phyloP scores from a whole-genome alignment of 2,329 filamentous ascomycete species.

The Metarhizium robertsii region DNA sequence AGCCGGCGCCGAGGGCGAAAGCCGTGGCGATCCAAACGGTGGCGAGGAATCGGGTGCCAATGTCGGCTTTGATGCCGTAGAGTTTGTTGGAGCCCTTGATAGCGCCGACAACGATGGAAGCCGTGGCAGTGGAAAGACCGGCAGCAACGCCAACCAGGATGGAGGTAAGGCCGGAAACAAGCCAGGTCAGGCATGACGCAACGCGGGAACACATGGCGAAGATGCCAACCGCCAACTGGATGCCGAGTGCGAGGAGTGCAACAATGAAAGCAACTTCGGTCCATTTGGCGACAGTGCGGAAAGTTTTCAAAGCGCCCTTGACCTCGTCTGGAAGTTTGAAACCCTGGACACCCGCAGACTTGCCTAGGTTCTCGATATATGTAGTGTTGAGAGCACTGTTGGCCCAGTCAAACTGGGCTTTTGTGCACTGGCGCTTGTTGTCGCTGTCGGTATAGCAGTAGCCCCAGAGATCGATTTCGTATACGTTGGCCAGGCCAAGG shows the following conservation, averaged over 20 bases:
- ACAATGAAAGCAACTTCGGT: slow-evolving; percentile 75
- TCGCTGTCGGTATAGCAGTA: slow-evolving; percentile 63
- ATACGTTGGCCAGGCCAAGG: slow-evolving; percentile 62
- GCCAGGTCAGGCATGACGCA: slow-evolving; percentile 73
- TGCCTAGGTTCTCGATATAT: slow-evolving; percentile 42
- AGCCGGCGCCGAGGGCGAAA: slow-evolving; percentile 62
- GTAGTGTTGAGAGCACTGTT: slow-evolving; percentile 58
- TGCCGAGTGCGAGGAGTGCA: slow-evolving; percentile 57
- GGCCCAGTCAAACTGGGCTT: slow-evolving; percentile 67
- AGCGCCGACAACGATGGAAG: slow-evolving; percentile 54
- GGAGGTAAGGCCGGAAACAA: slow-evolving; percentile 58
- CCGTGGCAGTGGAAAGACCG: slow-evolving; percentile 64
- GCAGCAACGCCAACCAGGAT: slow-evolving; percentile 52
- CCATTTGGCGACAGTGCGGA: slow-evolving; percentile 68
- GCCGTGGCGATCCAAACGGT: slow-evolving; percentile 72
- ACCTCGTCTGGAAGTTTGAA: slow-evolving; percentile 59
- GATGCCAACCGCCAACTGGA: slow-evolving; percentile 69
- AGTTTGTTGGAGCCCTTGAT: slow-evolving; percentile 46
- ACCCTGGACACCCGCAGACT: slow-evolving; percentile 38
- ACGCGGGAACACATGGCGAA: slow-evolving; percentile 75
- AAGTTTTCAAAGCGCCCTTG: slow-evolving; percentile 58
- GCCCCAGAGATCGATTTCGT: slow-evolving; percentile 77
- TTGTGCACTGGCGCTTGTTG: slow-evolving; percentile 54
- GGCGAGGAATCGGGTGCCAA: slow-evolving; percentile 63
- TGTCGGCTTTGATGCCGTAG: slow-evolving; percentile 58